Percentiles rank a stretch among this genome's conserved stretches.
Evolutionary conservation across 129 eudicot genomes (phyloP).

Genomic region (Chrysanthemum lavandulifolium): DNA sequence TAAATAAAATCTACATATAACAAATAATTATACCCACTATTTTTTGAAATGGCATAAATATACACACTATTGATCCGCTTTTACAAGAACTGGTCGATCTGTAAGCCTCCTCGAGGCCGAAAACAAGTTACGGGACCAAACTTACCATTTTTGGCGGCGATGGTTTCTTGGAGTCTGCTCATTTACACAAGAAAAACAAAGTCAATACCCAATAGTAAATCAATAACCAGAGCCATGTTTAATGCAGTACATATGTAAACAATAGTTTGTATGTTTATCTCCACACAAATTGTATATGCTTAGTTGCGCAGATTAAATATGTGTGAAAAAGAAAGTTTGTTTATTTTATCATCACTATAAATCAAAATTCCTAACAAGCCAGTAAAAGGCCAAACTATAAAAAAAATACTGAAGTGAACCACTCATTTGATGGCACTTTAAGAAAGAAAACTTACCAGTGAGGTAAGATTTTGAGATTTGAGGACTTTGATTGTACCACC

Average conservation of each 20-base stretch:
- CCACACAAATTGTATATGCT: too few relatives aligned
- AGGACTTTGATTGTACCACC: slow-evolving; percentile 74
- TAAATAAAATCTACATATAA: too few relatives aligned
- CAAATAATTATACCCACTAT: slow-evolving; percentile 17
- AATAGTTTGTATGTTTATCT: background rate
- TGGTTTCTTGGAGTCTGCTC: slow-evolving; percentile 42
- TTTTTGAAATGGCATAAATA: slow-evolving; percentile 6
- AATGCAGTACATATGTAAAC: background rate
- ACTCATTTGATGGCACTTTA: background rate
- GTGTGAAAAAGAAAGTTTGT: background rate
- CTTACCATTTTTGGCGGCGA: slow-evolving; percentile 44
- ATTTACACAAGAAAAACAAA: background rate
- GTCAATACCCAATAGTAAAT: background rate
- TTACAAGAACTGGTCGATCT: slow-evolving; percentile 65
- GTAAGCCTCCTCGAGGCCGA: slow-evolving; percentile 53
- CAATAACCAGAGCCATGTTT: background rate
- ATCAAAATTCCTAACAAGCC: too few relatives aligned
- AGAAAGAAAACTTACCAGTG: slow-evolving; percentile 42
- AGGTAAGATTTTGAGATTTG: slow-evolving; percentile 44
- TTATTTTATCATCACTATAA: background rate
- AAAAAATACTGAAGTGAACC: background rate
- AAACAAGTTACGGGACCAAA: slow-evolving; percentile 40
- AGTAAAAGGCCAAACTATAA: too few relatives aligned
- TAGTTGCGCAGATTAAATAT: too few relatives aligned
- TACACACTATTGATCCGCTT: slow-evolving; percentile 37